phyloP scores from a whole-genome alignment of 2,329 filamentous ascomycete species.

The Cladosporium colombiae region DNA sequence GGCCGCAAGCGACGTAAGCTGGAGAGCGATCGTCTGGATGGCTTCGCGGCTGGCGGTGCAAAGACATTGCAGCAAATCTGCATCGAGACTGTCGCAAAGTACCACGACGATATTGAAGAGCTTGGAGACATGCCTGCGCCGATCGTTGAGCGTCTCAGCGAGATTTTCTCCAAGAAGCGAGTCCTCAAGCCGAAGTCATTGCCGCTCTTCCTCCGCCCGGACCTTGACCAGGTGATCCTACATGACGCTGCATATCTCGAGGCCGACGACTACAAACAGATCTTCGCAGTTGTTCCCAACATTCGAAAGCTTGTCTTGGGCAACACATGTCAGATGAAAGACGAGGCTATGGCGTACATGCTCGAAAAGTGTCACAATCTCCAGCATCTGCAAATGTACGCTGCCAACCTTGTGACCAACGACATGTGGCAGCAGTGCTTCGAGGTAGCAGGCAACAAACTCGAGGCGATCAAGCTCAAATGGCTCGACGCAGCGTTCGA shows the following conservation, averaged over 20 bases:
- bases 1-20: conserved; percentile 70
- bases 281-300: conserved; percentile 73
- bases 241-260: conserved; percentile 68
- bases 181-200: conserved; percentile 56
- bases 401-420: conserved; percentile 79
- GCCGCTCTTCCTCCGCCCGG: conserved; percentile 53
- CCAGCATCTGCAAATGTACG: conserved; percentile 75
- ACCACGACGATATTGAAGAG: conserved; percentile 65
- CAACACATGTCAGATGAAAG: conserved; percentile 90
- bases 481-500: conserved; percentile 82
- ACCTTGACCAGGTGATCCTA: conserved; percentile 58
- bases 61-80: conserved; percentile 69
- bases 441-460: conserved; percentile 60
- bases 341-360: conserved; percentile 78
- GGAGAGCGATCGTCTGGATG: conserved; percentile 84
- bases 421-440: conserved; percentile 73
- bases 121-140: conserved; percentile 62
- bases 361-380: conserved; percentile 69
- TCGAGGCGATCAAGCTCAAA: conserved; percentile 74
- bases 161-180: conserved; percentile 65
- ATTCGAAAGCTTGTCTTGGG: conserved; percentile 73
- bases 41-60: conserved; percentile 63
- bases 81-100: conserved; percentile 63
- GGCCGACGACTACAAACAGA: conserved; percentile 74
- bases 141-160: conserved; percentile 59